Evolutionary conservation across 2,329 filamentous ascomycete genomes (phyloP).

Genomic region (Penicillium rolfsii): DNA sequence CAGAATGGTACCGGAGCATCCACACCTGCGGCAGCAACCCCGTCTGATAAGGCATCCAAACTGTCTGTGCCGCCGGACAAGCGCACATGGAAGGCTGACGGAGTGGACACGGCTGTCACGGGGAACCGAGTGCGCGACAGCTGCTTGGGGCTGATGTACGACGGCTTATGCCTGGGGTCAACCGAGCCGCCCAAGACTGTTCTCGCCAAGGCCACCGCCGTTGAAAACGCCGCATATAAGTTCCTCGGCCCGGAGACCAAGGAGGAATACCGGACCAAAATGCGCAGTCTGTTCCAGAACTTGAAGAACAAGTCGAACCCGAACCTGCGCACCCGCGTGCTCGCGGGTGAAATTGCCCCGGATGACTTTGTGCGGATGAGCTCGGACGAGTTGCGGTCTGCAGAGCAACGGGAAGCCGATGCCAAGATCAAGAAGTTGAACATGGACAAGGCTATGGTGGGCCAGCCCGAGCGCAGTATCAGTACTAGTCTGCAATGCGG

Average conservation of each 20-base stretch:
- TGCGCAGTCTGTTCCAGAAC: constrained; percentile 91
- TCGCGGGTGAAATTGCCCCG: constrained; percentile 72
- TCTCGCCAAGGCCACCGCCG: constrained; percentile 66
- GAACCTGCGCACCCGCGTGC: constrained; percentile 73
- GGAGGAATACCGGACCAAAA: constrained; percentile 79
- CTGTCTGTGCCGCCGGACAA: constrained; percentile 68
- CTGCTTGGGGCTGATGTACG: constrained; percentile 90
- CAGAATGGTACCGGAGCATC: constrained; percentile 53
- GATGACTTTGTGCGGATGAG: constrained; percentile 82
- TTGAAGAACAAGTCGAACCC: constrained; percentile 90
- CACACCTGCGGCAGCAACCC: constrained; percentile 55
- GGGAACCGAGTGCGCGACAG: constrained; percentile 74
- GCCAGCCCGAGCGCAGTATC: constrained; percentile 88
- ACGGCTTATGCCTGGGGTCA: constrained; percentile 79
- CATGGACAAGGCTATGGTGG: constrained; percentile 95
- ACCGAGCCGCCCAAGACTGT: constrained; percentile 64
- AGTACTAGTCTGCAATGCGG: constrained; percentile 85
- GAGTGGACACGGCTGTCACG: constrained; percentile 76
- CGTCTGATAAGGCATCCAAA: constrained; percentile 56
- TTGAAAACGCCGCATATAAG: constrained; percentile 76
- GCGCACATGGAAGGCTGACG: constrained; percentile 80
- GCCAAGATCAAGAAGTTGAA: constrained; percentile 82
- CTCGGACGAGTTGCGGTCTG: constrained; percentile 87
- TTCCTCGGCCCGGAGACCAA: constrained; percentile 70
- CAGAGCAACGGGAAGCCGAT: constrained; percentile 76